Evolutionary conservation across 805 yeast genomes (phyloP).

Genomic region (Kazachstania taianensis): DNA sequence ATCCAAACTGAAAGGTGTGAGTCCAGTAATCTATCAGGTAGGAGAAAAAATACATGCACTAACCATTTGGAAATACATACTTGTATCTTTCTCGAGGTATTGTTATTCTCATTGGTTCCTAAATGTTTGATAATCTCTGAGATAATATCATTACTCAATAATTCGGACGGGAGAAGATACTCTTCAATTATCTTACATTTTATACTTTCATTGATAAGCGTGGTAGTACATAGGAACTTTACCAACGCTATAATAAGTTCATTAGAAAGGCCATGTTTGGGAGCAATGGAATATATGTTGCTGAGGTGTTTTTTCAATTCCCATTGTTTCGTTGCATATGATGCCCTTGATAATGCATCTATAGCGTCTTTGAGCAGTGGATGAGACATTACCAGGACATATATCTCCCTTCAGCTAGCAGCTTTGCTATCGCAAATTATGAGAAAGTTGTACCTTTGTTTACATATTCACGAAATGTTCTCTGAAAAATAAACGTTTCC

Average conservation of each 20-base stretch:
- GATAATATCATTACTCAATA: constrained; percentile 19
- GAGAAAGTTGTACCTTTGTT: not conserved
- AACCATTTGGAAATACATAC: constrained; percentile 28
- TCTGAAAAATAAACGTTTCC: too few relatives aligned
- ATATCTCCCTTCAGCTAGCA: too few relatives aligned
- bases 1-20: constrained; percentile 24
- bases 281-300: constrained; percentile 8
- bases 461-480: constrained; percentile 3
- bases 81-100: constrained; percentile 19
- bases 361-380: constrained; percentile 3
- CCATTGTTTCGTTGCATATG: constrained; percentile 5
- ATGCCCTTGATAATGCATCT: constrained; percentile 2
- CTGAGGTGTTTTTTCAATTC: constrained; percentile 5
- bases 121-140: constrained; percentile 23
- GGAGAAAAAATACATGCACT: constrained; percentile 22
- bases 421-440: constrained; percentile 1
- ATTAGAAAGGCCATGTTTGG: constrained; percentile 16
- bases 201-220: constrained; percentile 10
- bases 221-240: constrained; percentile 13
- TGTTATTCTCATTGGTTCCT: constrained; percentile 16
- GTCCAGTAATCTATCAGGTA: constrained; percentile 14
- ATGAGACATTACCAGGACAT: constrained; percentile 5
- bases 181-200: constrained; percentile 20
- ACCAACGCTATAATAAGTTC: constrained; percentile 11
- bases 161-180: constrained; percentile 24